Conservation (phyloP, 805 yeast genomes). For the Saturnispora silvae region DNA sequence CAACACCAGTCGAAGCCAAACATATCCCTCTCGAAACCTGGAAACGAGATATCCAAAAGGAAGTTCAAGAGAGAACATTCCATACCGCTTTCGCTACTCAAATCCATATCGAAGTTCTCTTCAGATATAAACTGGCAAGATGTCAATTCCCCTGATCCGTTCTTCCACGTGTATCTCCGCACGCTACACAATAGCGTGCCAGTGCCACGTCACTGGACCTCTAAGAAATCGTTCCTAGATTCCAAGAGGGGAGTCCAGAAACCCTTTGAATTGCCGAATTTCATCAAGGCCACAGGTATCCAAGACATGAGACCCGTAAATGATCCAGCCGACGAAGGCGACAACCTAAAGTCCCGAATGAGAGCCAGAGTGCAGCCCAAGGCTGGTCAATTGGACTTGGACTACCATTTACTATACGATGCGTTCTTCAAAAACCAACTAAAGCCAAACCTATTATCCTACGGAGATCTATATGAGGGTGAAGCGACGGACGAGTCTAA, state of each 20-base stretch:
- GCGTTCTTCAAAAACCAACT: conserved; percentile 80
- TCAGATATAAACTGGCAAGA: conserved; percentile 69
- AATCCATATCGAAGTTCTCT: conserved; percentile 46
- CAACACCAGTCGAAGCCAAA: too few relatives aligned
- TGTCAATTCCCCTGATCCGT: conserved; percentile 74
- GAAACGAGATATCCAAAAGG: conserved; percentile 40
- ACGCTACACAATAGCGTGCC: conserved; percentile 54
- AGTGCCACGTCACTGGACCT: conserved; percentile 80
- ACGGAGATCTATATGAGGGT: conserved; percentile 78
- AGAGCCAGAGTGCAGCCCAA: conserved; percentile 85
- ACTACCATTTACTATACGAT: conserved; percentile 68
- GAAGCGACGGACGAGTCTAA: conserved; percentile 26
- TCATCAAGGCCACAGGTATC: conserved; percentile 75
- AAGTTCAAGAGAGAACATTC: conserved; percentile 43
- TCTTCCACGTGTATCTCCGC: conserved; percentile 52
- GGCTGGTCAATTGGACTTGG: conserved; percentile 76
- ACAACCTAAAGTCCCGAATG: conserved; percentile 57
- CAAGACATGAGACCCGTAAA: conserved; percentile 66
- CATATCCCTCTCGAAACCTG: too few relatives aligned
- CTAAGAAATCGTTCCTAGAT: conserved; percentile 63
- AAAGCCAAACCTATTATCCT: conserved; percentile 54
- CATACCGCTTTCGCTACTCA: conserved; percentile 58
- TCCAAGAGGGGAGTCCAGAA: conserved; percentile 57
- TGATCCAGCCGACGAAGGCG: conserved; percentile 35
- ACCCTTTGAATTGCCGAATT: conserved; percentile 70